Evolutionary conservation across 1,139 yeast genomes (phyloP).

Genomic region (Kurtzmaniella natalensis): DNA sequence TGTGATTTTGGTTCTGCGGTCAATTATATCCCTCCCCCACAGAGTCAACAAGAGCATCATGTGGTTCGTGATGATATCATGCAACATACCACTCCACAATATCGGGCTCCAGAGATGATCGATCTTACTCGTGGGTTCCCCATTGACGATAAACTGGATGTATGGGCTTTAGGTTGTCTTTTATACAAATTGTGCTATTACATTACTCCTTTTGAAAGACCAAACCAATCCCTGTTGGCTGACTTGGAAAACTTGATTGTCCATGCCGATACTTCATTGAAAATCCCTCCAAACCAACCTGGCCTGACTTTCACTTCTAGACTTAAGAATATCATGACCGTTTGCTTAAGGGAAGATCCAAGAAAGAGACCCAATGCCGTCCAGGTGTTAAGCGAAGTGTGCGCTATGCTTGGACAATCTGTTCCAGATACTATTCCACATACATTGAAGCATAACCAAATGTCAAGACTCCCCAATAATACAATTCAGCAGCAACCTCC

Average conservation of each 20-base stretch:
- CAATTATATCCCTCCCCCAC: constrained; percentile 60
- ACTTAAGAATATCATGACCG: constrained; percentile 54
- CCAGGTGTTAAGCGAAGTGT: constrained; percentile 67
- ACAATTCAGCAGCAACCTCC: too few species aligned
- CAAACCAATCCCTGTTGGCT: constrained; percentile 32
- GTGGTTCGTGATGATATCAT: constrained; percentile 76
- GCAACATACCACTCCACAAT: constrained; percentile 96
- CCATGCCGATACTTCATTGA: constrained; percentile 29
- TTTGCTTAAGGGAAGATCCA: constrained; percentile 66
- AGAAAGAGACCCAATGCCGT: constrained; percentile 66
- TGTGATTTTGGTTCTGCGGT: constrained; percentile 96
- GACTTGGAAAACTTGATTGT: constrained; percentile 40
- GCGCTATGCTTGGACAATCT: constrained; percentile 51
- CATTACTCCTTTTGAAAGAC: constrained; percentile 90
- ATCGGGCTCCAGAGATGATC: constrained; percentile 94
- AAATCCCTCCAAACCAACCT: constrained; percentile 33
- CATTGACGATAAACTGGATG: constrained; percentile 89
- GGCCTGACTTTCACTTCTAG: constrained; percentile 38
- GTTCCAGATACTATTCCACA: constrained; percentile 50
- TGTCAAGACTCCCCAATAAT: neutral
- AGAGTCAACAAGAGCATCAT: constrained; percentile 60
- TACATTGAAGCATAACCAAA: constrained; percentile 18
- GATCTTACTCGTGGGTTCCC: constrained; percentile 82
- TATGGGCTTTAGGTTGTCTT: constrained; percentile 95
- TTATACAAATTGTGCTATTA: constrained; percentile 88